Percentiles rank a stretch among this genome's conserved stretches.
Conservation (phyloP, 495 filamentous ascomycete genomes). For the Talaromyces stipitatus region DNA sequence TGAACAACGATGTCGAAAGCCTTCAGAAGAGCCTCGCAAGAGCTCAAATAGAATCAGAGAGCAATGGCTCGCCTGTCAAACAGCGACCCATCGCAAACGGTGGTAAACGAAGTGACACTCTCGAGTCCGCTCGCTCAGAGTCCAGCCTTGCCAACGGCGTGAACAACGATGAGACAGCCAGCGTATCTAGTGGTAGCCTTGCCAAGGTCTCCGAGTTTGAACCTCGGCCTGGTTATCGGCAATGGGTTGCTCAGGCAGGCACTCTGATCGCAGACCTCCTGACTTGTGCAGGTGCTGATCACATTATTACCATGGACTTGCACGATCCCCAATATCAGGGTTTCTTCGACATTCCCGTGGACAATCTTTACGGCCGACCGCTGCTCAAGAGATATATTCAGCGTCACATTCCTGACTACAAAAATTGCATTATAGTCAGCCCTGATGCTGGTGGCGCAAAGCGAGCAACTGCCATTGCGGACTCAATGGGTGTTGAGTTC, state of each 20-base stretch:
- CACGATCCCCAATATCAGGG: slow-evolving; percentile 98
- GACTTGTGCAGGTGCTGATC: slow-evolving; percentile 93
- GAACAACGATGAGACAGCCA: slow-evolving; percentile 45
- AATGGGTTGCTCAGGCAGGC: slow-evolving; percentile 97
- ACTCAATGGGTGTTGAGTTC: slow-evolving; percentile 85
- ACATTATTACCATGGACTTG: slow-evolving; percentile 91
- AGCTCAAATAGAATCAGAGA: slow-evolving; percentile 42
- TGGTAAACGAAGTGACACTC: slow-evolving; percentile 50
- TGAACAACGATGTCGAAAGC: slow-evolving; percentile 55
- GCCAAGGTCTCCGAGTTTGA: slow-evolving; percentile 50
- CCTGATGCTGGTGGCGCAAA: slow-evolving; percentile 97
- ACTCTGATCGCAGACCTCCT: slow-evolving; percentile 91
- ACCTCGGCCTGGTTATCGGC: slow-evolving; percentile 86
- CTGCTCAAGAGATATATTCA: slow-evolving; percentile 86
- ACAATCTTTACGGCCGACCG: slow-evolving; percentile 88
- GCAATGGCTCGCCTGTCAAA: slow-evolving; percentile 30
- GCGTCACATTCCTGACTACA: slow-evolving; percentile 77
- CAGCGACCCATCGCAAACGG: slow-evolving; percentile 27
- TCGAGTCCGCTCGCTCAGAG: slow-evolving; percentile 49
- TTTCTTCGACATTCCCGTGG: slow-evolving; percentile 97
- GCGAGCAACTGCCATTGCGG: slow-evolving; percentile 92
- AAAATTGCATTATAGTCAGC: slow-evolving; percentile 85
- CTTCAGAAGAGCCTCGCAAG: slow-evolving; percentile 60
- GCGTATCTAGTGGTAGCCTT: slow-evolving; percentile 40
- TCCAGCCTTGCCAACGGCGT: slow-evolving; percentile 17